Evolutionary conservation across 1,284 basidiomycete species (phyloP).

Genomic region (Moesziomyces aphidis): DNA sequence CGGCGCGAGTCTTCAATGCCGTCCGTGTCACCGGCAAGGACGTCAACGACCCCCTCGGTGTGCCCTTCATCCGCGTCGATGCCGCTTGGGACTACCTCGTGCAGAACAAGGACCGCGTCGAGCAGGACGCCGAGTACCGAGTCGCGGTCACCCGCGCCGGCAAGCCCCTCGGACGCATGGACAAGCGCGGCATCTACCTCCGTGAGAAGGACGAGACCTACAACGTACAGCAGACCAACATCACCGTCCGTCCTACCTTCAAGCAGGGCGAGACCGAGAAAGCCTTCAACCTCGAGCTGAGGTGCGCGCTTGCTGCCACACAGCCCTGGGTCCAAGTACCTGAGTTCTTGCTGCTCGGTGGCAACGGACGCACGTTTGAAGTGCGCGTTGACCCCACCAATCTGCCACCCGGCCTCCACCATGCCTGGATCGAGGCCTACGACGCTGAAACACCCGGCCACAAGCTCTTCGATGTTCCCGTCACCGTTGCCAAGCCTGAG

Average conservation of each 20-base stretch:
- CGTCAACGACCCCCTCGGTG: conserved; percentile 65
- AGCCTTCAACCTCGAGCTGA: conserved; percentile 63
- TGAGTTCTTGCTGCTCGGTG: conserved; percentile 63
- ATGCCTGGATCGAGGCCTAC: conserved; percentile 62
- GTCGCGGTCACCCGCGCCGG: conserved; percentile 64
- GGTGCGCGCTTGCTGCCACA: conserved; percentile 53
- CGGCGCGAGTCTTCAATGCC: conserved; percentile 66
- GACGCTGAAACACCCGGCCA: conserved; percentile 60
- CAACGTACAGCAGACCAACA: conserved; percentile 59
- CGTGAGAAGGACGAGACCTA: conserved; percentile 63
- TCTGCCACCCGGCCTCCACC: conserved; percentile 64
- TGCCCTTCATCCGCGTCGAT: conserved; percentile 67
- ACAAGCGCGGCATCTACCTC: conserved; percentile 67
- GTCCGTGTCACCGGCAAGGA: conserved; percentile 65
- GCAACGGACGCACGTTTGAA: conserved; percentile 67
- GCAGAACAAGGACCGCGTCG: conserved; percentile 59
- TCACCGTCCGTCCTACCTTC: conserved; percentile 64
- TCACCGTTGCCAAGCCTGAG: conserved; percentile 67
- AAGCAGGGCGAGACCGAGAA: conserved; percentile 62
- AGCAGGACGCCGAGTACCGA: conserved; percentile 65
- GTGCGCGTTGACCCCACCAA: conserved; percentile 65
- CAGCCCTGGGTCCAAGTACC: conserved; percentile 64
- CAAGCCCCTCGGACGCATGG: conserved; percentile 51
- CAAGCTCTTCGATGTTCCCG: conserved; percentile 65
- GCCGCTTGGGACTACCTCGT: conserved; percentile 67